Base-by-base conservation (phyloP, 768 basidiomycete species). In the Leccinum uliginosum region DNA sequence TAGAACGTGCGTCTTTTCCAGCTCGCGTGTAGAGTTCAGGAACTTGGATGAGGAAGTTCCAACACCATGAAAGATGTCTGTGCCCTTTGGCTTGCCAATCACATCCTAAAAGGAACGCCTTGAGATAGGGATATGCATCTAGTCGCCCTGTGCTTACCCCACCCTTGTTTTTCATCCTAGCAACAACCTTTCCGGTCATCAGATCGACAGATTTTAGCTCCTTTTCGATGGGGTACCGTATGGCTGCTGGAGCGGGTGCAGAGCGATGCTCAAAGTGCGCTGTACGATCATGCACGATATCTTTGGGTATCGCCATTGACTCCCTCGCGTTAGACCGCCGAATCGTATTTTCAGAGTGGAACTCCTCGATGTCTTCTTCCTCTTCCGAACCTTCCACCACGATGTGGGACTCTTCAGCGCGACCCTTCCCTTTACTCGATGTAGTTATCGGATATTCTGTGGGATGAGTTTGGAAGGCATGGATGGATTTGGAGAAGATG, bases 11-110 rank as follows among this genome's bases (percentile, higher is more conserved):
- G 2, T 38, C 2, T 15, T 53, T 29, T 63, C 61, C 34, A 30
- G 62, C 44, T 55, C 55, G 6, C 57, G 63, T 14, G 32, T 0
- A 29, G 67, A 55, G 46, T 71, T 62, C 21, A 50, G 7, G 26
- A 73, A 60, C 19, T 59, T 54, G 29, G 71, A 69, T 2, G 71
- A 69, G 15, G 69, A 73, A 10, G 65, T 72, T 40, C 60, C 64
- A 12, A 73, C 44, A 12, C 6, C 45, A 55, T 73, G 72, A n/a
- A 29, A 23, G 0, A 19, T 1, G 6, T 24, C 24, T 10, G 43
- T 52, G 40, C 32, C 21, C 43, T 48, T 49, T 45, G 50, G 58
- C 19, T 29, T 12, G 3, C 7, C 32, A n/a, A 10, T 6, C 29
- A 14, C 15, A 35, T 15, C 35, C 67, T 70, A 56, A 26, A 11